These are phyloP conservation scores for Plectranthus barbatus DNA, from an alignment of 257 asterid genomes.

Conservation along the genomic window DNA sequence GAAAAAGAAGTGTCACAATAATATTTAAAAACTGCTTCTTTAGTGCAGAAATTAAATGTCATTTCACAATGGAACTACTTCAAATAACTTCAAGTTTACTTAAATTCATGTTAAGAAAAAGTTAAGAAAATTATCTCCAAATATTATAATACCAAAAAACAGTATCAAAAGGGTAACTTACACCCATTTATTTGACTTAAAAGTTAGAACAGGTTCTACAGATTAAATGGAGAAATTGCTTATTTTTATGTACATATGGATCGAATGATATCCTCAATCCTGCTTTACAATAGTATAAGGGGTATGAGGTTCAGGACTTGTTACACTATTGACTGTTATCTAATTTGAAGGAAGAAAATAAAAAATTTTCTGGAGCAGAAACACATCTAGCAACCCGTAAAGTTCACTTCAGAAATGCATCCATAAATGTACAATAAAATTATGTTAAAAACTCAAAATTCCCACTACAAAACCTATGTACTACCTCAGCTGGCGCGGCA, in stretches of 20 bases:
- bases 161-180: not conserved
- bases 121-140: not conserved
- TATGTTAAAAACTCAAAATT: conserved; percentile 1
- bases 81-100: not conserved
- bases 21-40: no score
- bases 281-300: not conserved
- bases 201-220: not conserved
- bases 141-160: not conserved
- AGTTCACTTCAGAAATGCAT: not conserved
- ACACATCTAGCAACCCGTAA: not conserved
- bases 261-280: not conserved
- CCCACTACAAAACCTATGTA: not conserved
- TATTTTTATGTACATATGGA: not conserved
- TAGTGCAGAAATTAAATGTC: not conserved
- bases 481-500: conserved; percentile 85
- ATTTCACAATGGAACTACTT: not conserved
- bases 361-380: not conserved
- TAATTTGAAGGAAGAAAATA: not conserved
- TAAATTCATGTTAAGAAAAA: not conserved
- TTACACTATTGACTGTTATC: not conserved
- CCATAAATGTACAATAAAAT: not conserved
- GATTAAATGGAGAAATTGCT: not conserved
- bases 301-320: not conserved
- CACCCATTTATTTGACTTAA: not conserved
- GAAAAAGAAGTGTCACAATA: not conserved